phyloP scores from a whole-genome alignment of 2,329 filamentous ascomycete genomes.

The Aureobasidium sp. region DNA sequence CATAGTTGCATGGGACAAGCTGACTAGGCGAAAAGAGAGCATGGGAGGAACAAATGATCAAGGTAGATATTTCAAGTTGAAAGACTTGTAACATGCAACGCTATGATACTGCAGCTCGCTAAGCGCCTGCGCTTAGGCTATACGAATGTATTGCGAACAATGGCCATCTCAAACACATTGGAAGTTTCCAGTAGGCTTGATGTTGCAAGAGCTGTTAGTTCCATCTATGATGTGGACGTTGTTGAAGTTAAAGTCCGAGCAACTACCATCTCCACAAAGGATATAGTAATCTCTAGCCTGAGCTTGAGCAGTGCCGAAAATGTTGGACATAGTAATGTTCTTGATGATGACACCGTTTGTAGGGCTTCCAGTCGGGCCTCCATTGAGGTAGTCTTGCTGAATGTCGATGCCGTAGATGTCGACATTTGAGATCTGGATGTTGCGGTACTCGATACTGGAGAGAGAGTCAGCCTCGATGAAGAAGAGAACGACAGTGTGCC shows the following conservation, averaged over 20 bases:
- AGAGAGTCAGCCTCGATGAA: too few species aligned
- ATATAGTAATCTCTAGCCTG: conserved; percentile 32
- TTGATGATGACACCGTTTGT: conserved; percentile 42
- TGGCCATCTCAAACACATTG: neutral
- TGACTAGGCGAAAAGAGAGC: neutral
- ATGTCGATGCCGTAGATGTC: conserved; percentile 44
- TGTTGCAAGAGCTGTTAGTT: conserved; percentile 12
- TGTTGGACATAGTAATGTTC: conserved; percentile 32
- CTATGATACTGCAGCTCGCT: neutral
- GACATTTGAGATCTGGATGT: conserved; percentile 39
- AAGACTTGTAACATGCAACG: neutral
- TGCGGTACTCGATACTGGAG: conserved; percentile 41
- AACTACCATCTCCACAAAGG: conserved; percentile 34
- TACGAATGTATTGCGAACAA: neutral
- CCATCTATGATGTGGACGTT: conserved; percentile 32
- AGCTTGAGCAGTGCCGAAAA: conserved; percentile 35
- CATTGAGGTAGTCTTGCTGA: conserved; percentile 47
- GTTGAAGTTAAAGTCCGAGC: conserved; percentile 30
- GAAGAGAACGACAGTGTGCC: conserved; percentile 7
- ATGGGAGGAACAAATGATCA: neutral
- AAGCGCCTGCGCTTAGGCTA: neutral
- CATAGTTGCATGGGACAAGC: neutral
- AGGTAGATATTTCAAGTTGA: neutral
- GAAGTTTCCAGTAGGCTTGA: conserved; percentile 14
- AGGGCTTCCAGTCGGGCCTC: conserved; percentile 32